phyloP scores from a whole-genome alignment of 2,329 filamentous ascomycete species.

The Aureobasidium sp. region DNA sequence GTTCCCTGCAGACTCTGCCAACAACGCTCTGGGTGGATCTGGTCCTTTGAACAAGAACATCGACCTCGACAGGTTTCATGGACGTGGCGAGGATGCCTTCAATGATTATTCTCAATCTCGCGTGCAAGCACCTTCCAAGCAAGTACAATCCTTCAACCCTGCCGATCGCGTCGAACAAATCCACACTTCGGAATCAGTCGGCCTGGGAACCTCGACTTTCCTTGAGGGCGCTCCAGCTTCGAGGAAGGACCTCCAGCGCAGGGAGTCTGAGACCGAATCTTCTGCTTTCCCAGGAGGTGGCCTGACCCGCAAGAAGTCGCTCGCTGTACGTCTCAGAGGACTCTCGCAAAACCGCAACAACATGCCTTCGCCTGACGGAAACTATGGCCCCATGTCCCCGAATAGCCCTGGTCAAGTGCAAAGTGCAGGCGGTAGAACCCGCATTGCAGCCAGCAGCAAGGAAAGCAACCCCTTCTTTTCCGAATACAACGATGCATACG shows the following conservation, averaged over 20 bases:
- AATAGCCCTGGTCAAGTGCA: conserved; percentile 20
- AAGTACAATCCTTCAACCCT: conserved; percentile 55
- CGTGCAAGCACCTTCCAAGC: conserved; percentile 20
- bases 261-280: conserved; percentile 58
- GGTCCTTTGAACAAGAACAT: conserved; percentile 76
- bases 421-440: conserved; percentile 38
- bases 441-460: conserved; percentile 27
- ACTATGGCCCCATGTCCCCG: conserved; percentile 32
- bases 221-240: conserved; percentile 88
- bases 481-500: conserved; percentile 65
- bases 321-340: conserved; percentile 84
- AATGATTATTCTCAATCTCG: conserved; percentile 61
- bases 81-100: conserved; percentile 78
- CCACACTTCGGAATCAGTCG: conserved; percentile 75
- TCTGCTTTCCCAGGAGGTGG: conserved; percentile 42
- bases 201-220: conserved; percentile 90
- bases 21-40: conserved; percentile 83
- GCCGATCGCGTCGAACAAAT: conserved; percentile 61
- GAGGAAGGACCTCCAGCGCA: conserved; percentile 67
- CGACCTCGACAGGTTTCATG: conserved; percentile 84
- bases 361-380: conserved; percentile 46
- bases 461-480: conserved; percentile 70
- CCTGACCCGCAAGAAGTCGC: conserved; percentile 83
- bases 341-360: conserved; percentile 63
- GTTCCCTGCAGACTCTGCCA: conserved; percentile 85